phyloP scores from a whole-genome alignment of 495 filamentous ascomycete species.

The Beverwykella pulmonaria region DNA sequence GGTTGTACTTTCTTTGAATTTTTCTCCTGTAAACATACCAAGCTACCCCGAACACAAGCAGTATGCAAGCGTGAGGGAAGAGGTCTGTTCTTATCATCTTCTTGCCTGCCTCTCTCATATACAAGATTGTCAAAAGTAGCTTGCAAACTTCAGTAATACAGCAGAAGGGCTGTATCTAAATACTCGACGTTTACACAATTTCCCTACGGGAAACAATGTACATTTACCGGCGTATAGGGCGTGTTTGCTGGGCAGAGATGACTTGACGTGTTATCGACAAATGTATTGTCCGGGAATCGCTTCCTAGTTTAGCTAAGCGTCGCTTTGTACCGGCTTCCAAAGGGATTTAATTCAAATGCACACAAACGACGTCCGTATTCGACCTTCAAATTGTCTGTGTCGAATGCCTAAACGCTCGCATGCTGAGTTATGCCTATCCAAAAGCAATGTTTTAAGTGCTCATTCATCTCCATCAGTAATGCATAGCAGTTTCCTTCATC shows the following conservation, averaged over 20 bases:
- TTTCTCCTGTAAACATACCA: conserved; percentile 2
- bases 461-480: no score
- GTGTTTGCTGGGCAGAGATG: neutral
- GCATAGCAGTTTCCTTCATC: conserved; percentile 16
- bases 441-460: no score
- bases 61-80: conserved; percentile 9
- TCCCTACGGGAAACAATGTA: neutral
- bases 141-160: neutral
- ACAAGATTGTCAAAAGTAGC: neutral
- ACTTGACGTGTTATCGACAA: neutral
- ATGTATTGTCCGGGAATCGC: conserved; percentile 9
- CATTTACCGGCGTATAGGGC: neutral
- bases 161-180: neutral
- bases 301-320: conserved; percentile 29
- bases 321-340: conserved; percentile 9
- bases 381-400: no score
- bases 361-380: neutral
- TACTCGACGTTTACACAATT: neutral
- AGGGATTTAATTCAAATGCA: neutral
- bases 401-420: no score
- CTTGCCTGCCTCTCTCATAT: neutral
- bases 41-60: conserved; percentile 6
- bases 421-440: no score
- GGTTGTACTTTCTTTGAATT: neutral
- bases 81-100: neutral